These are phyloP conservation scores for Kwoniella heveanensis DNA, from an alignment of 768 basidiomycete genomes.

Conservation along the genomic window DNA sequence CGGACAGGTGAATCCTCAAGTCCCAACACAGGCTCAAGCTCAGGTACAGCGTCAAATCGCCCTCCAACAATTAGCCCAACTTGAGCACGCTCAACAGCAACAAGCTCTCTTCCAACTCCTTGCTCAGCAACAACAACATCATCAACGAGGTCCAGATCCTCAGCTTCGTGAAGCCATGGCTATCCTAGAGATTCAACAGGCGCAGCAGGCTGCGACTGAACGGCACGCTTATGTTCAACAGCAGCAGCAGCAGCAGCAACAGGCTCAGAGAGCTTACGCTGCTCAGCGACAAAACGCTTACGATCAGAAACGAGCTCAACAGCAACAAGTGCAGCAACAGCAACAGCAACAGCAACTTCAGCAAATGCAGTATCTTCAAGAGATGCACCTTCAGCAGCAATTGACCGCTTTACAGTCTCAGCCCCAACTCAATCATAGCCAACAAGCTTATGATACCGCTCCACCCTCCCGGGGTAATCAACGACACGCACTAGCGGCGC, in stretches of 20 bases:
- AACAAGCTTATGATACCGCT: not conserved
- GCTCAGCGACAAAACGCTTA: constrained; percentile 12
- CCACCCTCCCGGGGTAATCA: not conserved
- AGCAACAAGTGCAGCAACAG: constrained; percentile 21
- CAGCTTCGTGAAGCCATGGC: constrained; percentile 22
- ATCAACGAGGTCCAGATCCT: too few relatives aligned
- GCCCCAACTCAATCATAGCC: not conserved
- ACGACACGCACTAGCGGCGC: constrained; percentile 18
- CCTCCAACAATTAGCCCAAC: not conserved
- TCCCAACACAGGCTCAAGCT: constrained; percentile 9
- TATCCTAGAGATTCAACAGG: constrained; percentile 19
- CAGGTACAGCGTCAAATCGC: constrained; percentile 19
- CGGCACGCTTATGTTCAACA: constrained; percentile 8
- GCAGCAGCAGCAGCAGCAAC: constrained; percentile 16
- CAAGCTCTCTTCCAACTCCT: constrained; percentile 23
- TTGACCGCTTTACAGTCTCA: constrained; percentile 22
- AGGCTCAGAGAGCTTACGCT: constrained; percentile 13
- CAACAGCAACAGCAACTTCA: constrained; percentile 27
- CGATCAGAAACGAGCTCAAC: constrained; percentile 21
- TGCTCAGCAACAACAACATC: constrained; percentile 7
- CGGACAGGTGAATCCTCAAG: constrained; percentile 5
- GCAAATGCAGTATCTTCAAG: constrained; percentile 26
- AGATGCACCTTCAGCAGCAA: constrained; percentile 34
- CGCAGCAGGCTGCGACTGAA: constrained; percentile 26
- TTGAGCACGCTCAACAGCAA: constrained; percentile 25